Evolutionary conservation across 2,329 filamentous ascomycete genomes (phyloP).

Genomic region (Cladophialophora yegresii): DNA sequence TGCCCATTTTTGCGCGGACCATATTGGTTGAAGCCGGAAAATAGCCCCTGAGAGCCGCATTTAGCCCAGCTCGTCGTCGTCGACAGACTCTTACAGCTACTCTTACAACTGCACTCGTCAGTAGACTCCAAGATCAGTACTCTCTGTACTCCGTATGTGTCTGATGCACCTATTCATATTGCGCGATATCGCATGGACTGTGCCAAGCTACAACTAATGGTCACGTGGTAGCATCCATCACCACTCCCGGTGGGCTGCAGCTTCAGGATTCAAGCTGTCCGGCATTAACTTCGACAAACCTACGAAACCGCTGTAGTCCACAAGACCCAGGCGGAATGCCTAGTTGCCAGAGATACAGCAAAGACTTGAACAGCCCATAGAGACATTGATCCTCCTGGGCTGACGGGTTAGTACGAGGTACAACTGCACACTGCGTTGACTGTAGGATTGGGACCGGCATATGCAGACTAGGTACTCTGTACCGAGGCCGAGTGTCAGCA

Average conservation of each 20-base stretch:
- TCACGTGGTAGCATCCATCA: neutral
- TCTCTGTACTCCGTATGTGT: neutral
- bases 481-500: too few relatives aligned
- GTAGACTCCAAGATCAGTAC: constrained; percentile 7
- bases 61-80: neutral
- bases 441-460: neutral
- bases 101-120: neutral
- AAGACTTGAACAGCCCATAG: neutral
- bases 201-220: neutral
- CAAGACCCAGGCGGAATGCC: neutral
- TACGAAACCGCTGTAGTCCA: neutral
- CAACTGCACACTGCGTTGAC: neutral
- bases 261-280: neutral
- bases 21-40: neutral
- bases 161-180: constrained; percentile 10
- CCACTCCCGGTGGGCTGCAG: neutral
- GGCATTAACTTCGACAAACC: neutral
- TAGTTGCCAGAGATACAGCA: neutral
- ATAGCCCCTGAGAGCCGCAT: constrained; percentile 28
- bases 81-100: neutral
- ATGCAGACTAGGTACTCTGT: too few relatives aligned
- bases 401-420: neutral
- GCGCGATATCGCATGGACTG: constrained; percentile 8
- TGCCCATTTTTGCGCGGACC: constrained; percentile 20
- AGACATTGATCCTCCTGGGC: neutral